Conservation (phyloP, 805 yeast species). For the Kodamaea jinghongensis region DNA sequence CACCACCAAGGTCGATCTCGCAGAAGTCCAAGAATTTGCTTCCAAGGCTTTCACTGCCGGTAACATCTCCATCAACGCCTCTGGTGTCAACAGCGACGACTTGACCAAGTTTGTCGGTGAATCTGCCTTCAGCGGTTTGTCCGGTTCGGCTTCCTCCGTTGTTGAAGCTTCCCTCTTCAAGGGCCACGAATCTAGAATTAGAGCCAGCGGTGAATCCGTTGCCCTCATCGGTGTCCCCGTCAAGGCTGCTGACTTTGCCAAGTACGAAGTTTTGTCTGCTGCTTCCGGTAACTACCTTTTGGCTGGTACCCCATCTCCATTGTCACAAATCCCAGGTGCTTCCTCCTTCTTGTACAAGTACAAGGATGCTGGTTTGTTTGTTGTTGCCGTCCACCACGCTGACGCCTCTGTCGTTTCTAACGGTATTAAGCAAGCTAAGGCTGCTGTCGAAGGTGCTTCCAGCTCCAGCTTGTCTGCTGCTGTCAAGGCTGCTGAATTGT, state of each 20-base stretch:
- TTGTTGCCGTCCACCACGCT: conserved; percentile 60
- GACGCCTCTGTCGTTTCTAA: conserved; percentile 51
- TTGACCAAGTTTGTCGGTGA: conserved; percentile 64
- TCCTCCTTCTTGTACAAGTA: conserved; percentile 58
- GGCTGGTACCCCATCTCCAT: conserved; percentile 53
- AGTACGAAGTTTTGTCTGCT: conserved; percentile 68
- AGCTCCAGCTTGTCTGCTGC: conserved; percentile 57
- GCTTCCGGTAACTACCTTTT: conserved; percentile 59
- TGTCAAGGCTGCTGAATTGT: conserved; percentile 41
- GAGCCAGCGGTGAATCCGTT: conserved; percentile 62
- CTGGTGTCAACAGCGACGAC: conserved; percentile 72
- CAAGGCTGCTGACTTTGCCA: conserved; percentile 57
- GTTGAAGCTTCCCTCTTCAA: conserved; percentile 41
- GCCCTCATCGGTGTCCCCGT: conserved; percentile 84
- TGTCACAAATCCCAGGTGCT: conserved; percentile 47
- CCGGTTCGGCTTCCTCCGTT: conserved; percentile 53
- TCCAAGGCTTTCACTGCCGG: conserved; percentile 63
- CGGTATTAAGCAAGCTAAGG: conserved; percentile 59
- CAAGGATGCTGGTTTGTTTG: conserved; percentile 79
- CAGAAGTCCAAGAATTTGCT: conserved; percentile 67
- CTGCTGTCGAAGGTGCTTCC: conserved; percentile 32
- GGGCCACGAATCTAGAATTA: conserved; percentile 69
- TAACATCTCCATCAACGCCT: conserved; percentile 68
- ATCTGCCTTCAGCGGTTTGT: conserved; percentile 61
- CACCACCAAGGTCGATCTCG: conserved; percentile 50